Percentiles rank a stretch among this genome's conserved stretches.
Evolutionary conservation across 1,139 yeast genomes (phyloP).

Genomic region (Sugiyamaella pinicola): DNA sequence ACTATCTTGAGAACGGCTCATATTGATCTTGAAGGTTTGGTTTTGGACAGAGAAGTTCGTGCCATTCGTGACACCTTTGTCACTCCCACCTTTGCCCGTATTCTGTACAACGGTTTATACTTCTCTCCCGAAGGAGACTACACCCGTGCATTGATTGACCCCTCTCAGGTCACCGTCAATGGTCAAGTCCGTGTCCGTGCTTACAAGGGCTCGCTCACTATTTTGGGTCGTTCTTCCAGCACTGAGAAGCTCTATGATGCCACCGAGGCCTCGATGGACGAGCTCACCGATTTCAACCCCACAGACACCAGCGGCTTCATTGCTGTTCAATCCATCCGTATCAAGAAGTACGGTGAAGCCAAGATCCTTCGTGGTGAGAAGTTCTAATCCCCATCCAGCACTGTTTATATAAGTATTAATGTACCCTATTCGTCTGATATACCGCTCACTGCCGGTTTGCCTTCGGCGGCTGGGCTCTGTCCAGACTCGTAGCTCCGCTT

Average conservation of each 20-base stretch:
- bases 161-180: constrained; percentile 92
- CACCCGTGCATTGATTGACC: constrained; percentile 87
- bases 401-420: constrained; percentile 6
- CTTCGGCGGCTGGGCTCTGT: too few relatives aligned
- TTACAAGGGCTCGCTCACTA: constrained; percentile 83
- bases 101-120: constrained; percentile 95
- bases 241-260: constrained; percentile 97
- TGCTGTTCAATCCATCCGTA: constrained; percentile 96
- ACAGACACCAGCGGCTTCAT: constrained; percentile 97
- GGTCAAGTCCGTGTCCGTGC: constrained; percentile 93
- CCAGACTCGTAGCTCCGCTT: too few relatives aligned
- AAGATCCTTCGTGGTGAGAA: constrained; percentile 74
- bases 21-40: constrained; percentile 94
- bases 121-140: constrained; percentile 98
- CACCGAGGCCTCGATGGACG: constrained; percentile 98
- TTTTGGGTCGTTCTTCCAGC: constrained; percentile 91
- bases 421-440: too few relatives aligned
- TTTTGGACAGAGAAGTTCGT: constrained; percentile 96
- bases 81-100: constrained; percentile 86
- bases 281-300: constrained; percentile 96
- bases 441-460: too few relatives aligned
- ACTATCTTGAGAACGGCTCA: constrained; percentile 92
- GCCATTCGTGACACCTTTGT: constrained; percentile 95
- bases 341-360: constrained; percentile 96
- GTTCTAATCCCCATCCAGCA: constrained; percentile 47